Evolutionary conservation across 1,284 basidiomycete species (phyloP).

Genomic region (Xerocomus amazonicus): DNA sequence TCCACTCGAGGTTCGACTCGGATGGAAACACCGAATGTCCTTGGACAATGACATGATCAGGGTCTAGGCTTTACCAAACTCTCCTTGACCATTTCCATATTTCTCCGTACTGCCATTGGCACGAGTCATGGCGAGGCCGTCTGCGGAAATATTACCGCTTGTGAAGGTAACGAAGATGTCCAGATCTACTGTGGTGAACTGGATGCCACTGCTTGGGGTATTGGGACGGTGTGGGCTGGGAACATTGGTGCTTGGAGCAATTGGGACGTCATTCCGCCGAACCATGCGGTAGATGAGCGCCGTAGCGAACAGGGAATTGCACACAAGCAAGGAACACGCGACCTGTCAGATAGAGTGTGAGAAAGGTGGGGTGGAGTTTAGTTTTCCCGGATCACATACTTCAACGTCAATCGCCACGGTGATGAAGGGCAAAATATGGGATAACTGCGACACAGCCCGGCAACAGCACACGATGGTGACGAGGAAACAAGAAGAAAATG

Average conservation of each 20-base stretch:
- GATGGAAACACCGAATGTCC: too few species aligned
- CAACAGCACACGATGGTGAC: constrained; percentile 12
- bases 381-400: constrained; percentile 9
- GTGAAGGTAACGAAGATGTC: neutral
- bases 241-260: neutral
- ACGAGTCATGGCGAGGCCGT: neutral
- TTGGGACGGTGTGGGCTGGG: neutral
- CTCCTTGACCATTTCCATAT: neutral
- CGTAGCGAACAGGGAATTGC: constrained; percentile 22
- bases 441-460: constrained; percentile 17
- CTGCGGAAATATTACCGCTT: neutral
- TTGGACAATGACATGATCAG: neutral
- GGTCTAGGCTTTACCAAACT: neutral
- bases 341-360: constrained; percentile 13
- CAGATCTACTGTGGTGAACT: constrained; percentile 22
- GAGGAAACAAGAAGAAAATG: constrained; percentile 16
- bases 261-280: neutral
- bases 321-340: constrained; percentile 22
- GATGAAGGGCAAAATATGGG: constrained; percentile 1
- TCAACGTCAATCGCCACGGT: constrained; percentile 15
- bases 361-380: neutral
- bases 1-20: too few species aligned
- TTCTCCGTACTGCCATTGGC: neutral
- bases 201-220: neutral
- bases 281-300: constrained; percentile 15